Percentiles rank a stretch among this genome's conserved stretches.
Conservation (phyloP, 257 asterid genomes). For the Nicotiana obtusifolia region DNA sequence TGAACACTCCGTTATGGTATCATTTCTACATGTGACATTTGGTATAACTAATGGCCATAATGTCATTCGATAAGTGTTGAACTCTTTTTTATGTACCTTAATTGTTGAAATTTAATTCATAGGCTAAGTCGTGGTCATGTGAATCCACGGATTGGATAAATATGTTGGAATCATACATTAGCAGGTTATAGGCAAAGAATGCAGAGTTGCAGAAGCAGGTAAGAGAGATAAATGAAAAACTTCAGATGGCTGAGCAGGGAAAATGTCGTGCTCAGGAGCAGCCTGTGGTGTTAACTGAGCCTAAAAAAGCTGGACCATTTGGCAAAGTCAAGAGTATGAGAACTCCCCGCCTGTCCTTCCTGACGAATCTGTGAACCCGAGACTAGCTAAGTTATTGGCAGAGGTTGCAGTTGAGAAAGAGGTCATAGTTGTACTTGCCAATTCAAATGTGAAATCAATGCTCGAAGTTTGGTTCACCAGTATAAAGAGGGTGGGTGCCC, state of each 20-base stretch:
- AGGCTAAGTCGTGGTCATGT: constrained; percentile 10
- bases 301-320: constrained; percentile 20
- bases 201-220: constrained; percentile 17
- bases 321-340: constrained; percentile 18
- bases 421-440: constrained; percentile 24
- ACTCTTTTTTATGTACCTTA: neutral
- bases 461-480: constrained; percentile 16
- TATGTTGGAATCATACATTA: constrained; percentile 6
- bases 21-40: neutral
- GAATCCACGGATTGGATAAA: constrained; percentile 17
- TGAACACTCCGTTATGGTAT: neutral
- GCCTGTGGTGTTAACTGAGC: neutral
- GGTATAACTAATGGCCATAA: neutral
- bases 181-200: constrained; percentile 14
- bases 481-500: constrained; percentile 10
- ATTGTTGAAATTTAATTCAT: neutral
- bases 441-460: constrained; percentile 24
- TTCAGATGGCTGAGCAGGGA: constrained; percentile 13
- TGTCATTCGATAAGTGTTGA: neutral
- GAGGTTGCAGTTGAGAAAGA: constrained; percentile 21
- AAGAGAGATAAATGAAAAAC: constrained; percentile 12
- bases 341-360: constrained; percentile 10
- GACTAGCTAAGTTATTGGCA: constrained; percentile 21
- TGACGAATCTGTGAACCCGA: constrained; percentile 22
- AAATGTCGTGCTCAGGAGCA: constrained; percentile 7